A percentile compares a stretch with the other conserved stretches of the same genome.
phyloP scores from a whole-genome alignment of 805 yeast genomes.

The Ascoidea rubescens region DNA sequence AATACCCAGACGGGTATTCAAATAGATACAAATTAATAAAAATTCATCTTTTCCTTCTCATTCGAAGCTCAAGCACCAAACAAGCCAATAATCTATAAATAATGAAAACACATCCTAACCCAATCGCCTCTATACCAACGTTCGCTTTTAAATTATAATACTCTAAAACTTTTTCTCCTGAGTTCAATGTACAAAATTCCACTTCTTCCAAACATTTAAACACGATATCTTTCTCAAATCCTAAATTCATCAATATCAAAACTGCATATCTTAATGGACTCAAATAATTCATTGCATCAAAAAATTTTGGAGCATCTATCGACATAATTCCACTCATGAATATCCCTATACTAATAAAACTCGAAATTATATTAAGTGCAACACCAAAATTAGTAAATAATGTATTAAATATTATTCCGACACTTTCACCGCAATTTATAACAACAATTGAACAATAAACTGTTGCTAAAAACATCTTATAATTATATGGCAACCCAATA shows the following conservation, averaged over 20 bases:
- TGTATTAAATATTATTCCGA: conserved; percentile 72
- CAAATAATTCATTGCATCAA: conserved; percentile 60
- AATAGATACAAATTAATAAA: too few relatives aligned
- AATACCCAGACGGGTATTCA: too few relatives aligned
- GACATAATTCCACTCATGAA: conserved; percentile 83
- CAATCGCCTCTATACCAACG: conserved; percentile 23
- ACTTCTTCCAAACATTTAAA: conserved; percentile 37
- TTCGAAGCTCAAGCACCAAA: background rate
- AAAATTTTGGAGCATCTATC: conserved; percentile 53
- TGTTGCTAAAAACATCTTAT: conserved; percentile 52
- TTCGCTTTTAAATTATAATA: conserved; percentile 30
- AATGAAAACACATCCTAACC: conserved; percentile 22
- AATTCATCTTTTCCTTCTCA: background rate
- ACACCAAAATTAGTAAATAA: conserved; percentile 63
- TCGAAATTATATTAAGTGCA: conserved; percentile 61
- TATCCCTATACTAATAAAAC: conserved; percentile 53
- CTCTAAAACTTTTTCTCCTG: conserved; percentile 44
- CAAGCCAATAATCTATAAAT: conserved; percentile 23
- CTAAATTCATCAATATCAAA: conserved; percentile 42
- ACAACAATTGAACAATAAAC: conserved; percentile 38
- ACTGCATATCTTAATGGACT: conserved; percentile 69
- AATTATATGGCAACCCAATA: conserved; percentile 58
- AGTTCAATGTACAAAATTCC: conserved; percentile 30
- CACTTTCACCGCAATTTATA: conserved; percentile 68
- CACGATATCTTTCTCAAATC: conserved; percentile 33